Evolutionary conservation across 1,284 basidiomycete species (phyloP), one percentile per base, ranked within the genome.

Genomic region (Gymnopus androsaceus): DNA sequence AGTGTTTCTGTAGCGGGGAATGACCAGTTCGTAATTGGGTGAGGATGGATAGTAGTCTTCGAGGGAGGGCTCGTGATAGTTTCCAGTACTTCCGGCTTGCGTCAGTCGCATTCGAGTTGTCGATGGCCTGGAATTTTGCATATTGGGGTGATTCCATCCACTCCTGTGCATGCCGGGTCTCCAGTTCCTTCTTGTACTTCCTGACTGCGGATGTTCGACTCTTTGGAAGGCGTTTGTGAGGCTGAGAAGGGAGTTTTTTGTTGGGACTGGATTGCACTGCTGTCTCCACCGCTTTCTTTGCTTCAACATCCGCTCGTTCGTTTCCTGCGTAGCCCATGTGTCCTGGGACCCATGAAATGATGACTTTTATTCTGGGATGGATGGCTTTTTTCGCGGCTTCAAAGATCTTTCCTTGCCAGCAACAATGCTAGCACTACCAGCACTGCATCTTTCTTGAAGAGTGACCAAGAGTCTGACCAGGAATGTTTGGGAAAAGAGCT

Each of bases 231-330:
- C 14, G 9, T 3, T 28, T 23, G 6, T 14, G 36, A n/a, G 30
- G 19, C n/a, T 19, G 19, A 12, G 1, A n/a, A 7, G 47, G 25
- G 15, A 37, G 14, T 5, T 11, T 3, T 3, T 2, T 25, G 5
- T 28, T 33, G 3, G 19, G n/a, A 14, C 37, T 51, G 19, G 36
- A 51, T 21, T 30, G 2, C 4, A 21, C 45, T 3, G 17, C 45
- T 4, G 17, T 38, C n/a, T 38, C 17, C 40, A 36, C 49, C n/a
- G 49, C 45, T 47, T 21, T 65, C 61, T 66, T 66, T 41, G 27
- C 61, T 57, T 59, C 58, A 47, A 62, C 64, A 28, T 56, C 55
- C 17, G 48, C 47, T 27, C 23, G 9, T 17, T 56, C 48, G 31
- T 56, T 56, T 27, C 55, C 28, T 33, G 41, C 38, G 4, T 45